Conservation (phyloP, 305 asterid genomes). For the Fraxinus velutina region DNA sequence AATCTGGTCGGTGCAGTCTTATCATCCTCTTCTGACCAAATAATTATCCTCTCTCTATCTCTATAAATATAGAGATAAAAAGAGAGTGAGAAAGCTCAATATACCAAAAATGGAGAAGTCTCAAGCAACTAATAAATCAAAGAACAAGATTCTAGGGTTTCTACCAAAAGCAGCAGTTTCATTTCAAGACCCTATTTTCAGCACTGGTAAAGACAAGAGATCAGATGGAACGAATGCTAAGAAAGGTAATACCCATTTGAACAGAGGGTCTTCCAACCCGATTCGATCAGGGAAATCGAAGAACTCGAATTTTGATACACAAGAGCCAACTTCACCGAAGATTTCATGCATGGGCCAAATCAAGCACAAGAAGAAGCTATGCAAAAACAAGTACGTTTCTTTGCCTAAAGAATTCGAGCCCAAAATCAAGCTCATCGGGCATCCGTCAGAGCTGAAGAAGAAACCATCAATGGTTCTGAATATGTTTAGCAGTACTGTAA, state of each 20-base stretch:
- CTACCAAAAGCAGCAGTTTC: constrained; percentile 50
- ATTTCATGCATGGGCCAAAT: constrained; percentile 72
- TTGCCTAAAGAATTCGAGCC: constrained; percentile 18
- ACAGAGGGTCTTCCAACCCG: constrained; percentile 48
- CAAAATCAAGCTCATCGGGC: constrained; percentile 23
- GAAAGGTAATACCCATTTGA: constrained; percentile 26
- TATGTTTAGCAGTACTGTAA: constrained; percentile 18
- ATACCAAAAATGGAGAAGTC: constrained; percentile 45
- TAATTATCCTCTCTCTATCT: neutral
- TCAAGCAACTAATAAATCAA: constrained; percentile 29
- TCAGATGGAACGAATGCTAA: constrained; percentile 7
- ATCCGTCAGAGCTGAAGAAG: constrained; percentile 27
- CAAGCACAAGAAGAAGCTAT: constrained; percentile 31
- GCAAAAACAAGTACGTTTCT: constrained; percentile 10
- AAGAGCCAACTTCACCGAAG: constrained; percentile 82
- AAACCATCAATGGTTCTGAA: constrained; percentile 27
- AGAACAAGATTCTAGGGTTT: constrained; percentile 41
- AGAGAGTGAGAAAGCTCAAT: neutral
- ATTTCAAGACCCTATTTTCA: constrained; percentile 47
- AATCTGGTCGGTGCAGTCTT: constrained; percentile 15
- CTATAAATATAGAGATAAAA: neutral
- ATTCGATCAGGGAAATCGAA: constrained; percentile 36
- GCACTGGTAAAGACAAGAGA: constrained; percentile 30
- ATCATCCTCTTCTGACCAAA: constrained; percentile 29
- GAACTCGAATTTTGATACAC: constrained; percentile 37